phyloP scores from a whole-genome alignment of 768 basidiomycete species.

The Postia placenta region DNA sequence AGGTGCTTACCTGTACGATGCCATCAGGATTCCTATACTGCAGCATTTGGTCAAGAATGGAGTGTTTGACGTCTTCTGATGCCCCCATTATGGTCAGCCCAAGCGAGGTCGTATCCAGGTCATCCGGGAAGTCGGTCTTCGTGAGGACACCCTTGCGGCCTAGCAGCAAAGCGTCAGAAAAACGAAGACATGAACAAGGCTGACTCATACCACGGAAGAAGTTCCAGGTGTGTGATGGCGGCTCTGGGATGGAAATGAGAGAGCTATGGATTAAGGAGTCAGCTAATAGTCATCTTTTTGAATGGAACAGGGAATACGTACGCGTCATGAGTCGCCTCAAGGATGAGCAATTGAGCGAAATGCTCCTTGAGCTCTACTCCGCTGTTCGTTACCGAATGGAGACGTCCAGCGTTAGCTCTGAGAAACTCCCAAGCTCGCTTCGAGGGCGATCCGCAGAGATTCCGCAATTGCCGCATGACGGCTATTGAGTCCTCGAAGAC shows the following conservation, averaged over 20 bases:
- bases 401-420: slow-evolving; percentile 30
- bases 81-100: slow-evolving; percentile 37
- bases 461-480: slow-evolving; percentile 41
- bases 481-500: slow-evolving; percentile 32
- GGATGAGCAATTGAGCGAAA: slow-evolving; percentile 52
- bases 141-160: slow-evolving; percentile 11
- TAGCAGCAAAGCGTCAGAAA: slow-evolving; percentile 37
- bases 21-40: slow-evolving; percentile 42
- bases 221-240: slow-evolving; percentile 42
- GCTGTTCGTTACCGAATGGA: slow-evolving; percentile 39
- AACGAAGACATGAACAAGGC: not conserved
- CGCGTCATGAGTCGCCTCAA: slow-evolving; percentile 45
- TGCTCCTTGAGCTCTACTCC: slow-evolving; percentile 42
- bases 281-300: slow-evolving; percentile 29
- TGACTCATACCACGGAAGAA: slow-evolving; percentile 41
- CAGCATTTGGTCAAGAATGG: slow-evolving; percentile 55
- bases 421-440: slow-evolving; percentile 38
- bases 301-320: slow-evolving; percentile 30
- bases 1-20: slow-evolving; percentile 27
- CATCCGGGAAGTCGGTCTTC: slow-evolving; percentile 39
- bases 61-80: slow-evolving; percentile 26
- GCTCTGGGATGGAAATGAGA: slow-evolving; percentile 29
- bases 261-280: slow-evolving; percentile 23
- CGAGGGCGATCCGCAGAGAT: slow-evolving; percentile 42
- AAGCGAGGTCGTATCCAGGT: slow-evolving; percentile 55